These are phyloP conservation scores for Aspergillus nomiae DNA, from an alignment of 2,329 filamentous ascomycete genomes.

Conservation along the genomic window DNA sequence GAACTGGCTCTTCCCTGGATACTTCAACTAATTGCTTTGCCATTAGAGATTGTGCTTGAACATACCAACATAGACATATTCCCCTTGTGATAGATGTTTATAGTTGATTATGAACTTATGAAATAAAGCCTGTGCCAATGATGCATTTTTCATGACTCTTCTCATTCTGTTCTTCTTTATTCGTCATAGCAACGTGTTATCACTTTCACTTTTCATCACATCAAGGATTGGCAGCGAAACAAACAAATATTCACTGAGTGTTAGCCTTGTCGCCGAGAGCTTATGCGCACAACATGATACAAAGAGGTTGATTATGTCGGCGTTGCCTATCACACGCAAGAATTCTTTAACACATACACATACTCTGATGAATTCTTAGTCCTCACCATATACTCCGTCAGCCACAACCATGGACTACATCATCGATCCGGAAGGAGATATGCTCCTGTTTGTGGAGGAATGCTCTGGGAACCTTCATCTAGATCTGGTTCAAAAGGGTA, in stretches of 20 bases:
- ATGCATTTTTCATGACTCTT: background rate
- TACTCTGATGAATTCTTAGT: background rate
- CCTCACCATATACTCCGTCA: background rate
- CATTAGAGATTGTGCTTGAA: background rate
- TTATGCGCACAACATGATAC: background rate
- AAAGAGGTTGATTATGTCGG: background rate
- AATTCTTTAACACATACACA: background rate
- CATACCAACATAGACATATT: background rate
- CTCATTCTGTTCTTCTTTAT: background rate
- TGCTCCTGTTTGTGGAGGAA: conserved; percentile 2
- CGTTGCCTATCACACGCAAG: background rate
- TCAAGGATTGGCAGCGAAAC: background rate
- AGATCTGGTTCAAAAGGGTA: background rate
- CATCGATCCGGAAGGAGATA: conserved; percentile 11
- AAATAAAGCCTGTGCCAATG: conserved; percentile 5
- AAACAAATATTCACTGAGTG: background rate
- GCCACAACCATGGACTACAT: background rate
- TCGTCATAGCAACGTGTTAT: background rate
- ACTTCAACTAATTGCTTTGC: conserved; percentile 48
- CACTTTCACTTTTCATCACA: background rate
- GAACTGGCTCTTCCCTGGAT: conserved; percentile 84
- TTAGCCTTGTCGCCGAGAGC: background rate
- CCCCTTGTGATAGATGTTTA: conserved; percentile 4
- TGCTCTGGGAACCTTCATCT: background rate
- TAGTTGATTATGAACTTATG: conserved; percentile 15